Base-by-base conservation (phyloP, 352 stramenopile genomes). In the Plasmopara halstedii region DNA sequence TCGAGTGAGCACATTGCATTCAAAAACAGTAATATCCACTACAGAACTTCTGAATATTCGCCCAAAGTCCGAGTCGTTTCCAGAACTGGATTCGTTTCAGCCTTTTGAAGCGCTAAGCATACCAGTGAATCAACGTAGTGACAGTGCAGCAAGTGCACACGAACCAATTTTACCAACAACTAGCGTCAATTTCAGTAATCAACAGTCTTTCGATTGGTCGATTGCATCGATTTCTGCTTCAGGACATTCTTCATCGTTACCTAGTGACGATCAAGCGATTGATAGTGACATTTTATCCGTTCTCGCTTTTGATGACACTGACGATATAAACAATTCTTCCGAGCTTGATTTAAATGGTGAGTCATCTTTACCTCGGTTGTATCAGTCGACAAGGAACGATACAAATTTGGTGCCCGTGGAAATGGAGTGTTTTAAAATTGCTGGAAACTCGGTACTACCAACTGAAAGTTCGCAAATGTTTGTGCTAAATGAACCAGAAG, bases 221-320 rank as follows among this genome's bases (percentile, higher is more conserved):
- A n/a, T n/a, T n/a, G n/a, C n/a, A n/a, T n/a, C n/a, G n/a, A n/a
- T n/a, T n/a, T n/a, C n/a, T n/a, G n/a, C n/a, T n/a, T n/a, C n/a
- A n/a, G n/a, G n/a, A n/a, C n/a, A n/a, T n/a, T n/a, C n/a, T n/a
- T n/a, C n/a, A n/a, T n/a, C n/a, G n/a, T n/a, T 6, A 2, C 3
- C 25, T 10, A 87, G 73, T 42, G 62, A 72, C 9, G 72, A 87
- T 1, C 70, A 85, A 0, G 70, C 70, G 2, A 84, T 87, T 32
- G 75, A 87, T 54, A 83, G 72, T 22, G 75, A 85, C 37, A 87
- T 87, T 53, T 57, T 87, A 22, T 87, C 75, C 4, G 68, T 87
- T 2, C 56, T 87, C 15, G 75, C 73, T 0, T 5, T 4, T 10
- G 25, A 29, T 18, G 71, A 67, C 37, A 85, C 62, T 0, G 65